These are phyloP conservation scores for Mycena albidolilacea DNA, from an alignment of 768 basidiomycete species.

Conservation along the genomic window DNA sequence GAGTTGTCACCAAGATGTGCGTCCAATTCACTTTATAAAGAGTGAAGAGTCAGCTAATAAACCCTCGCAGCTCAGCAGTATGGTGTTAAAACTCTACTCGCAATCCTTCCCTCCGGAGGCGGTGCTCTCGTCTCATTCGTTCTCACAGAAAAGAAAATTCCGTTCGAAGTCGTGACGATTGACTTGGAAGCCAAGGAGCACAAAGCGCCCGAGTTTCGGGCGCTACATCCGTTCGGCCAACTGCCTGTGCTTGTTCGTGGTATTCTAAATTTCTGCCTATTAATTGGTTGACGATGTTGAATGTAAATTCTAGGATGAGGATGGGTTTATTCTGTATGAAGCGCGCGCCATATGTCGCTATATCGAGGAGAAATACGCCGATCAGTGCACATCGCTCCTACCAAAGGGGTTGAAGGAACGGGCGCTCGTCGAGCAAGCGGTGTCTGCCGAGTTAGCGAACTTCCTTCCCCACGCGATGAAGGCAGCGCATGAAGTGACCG, in stretches of 20 bases:
- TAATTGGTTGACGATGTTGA: background rate
- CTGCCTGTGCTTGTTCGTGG: background rate
- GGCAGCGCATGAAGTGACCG: constrained; percentile 56
- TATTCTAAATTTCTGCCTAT: background rate
- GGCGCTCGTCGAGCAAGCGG: constrained; percentile 54
- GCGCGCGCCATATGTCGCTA: constrained; percentile 65
- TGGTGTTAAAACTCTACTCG: constrained; percentile 4
- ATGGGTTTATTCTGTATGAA: constrained; percentile 49
- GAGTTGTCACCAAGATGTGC: too few relatives aligned
- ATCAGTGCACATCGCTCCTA: constrained; percentile 56
- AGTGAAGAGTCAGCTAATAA: too few relatives aligned
- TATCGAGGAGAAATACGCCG: constrained; percentile 57
- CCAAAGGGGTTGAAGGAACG: constrained; percentile 44
- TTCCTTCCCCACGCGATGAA: constrained; percentile 56
- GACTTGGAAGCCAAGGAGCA: background rate
- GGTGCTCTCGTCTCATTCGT: background rate
- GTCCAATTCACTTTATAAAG: too few relatives aligned
- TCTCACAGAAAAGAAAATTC: background rate
- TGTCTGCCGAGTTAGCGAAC: constrained; percentile 57
- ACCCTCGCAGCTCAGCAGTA: background rate
- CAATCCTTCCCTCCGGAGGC: background rate
- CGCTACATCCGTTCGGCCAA: constrained; percentile 9
- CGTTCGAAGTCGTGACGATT: background rate
- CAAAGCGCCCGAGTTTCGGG: background rate
- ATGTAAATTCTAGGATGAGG: background rate